Evolutionary conservation across 2,329 filamentous ascomycete genomes (phyloP), one percentile per base, ranked within the genome.

Genomic region (Metarhizium robertsii): DNA sequence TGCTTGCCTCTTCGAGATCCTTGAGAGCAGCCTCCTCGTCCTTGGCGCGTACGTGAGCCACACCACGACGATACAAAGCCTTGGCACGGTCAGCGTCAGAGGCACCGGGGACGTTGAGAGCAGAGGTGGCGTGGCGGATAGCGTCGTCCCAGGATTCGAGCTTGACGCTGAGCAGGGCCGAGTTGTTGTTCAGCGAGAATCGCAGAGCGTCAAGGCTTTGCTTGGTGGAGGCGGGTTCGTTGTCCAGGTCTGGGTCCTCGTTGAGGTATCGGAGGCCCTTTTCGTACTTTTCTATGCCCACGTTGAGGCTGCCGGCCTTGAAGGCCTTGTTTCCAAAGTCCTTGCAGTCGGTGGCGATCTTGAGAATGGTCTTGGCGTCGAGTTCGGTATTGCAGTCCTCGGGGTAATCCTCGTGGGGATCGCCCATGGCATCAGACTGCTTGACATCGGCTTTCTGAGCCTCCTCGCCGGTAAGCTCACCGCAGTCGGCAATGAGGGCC

Each of bases 321-420:
- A 96, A 96, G 1, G 92, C 91, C 63, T 85, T 84, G 77, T 95
- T 97, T 64, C 94, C 94, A 67, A 87, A 94, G 40, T 88, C 88
- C 76, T 99, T 99, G 71, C 95, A 84, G 61, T 89, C 89, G 5
- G 80, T 77, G 2, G 89, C 91, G 58, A 97, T 92, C 72, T 88
- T 83, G 69, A 90, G 79, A 59, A 91, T 82, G 59, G 87, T 80
- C 18, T 78, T 69, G 14, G 87, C 87, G 52, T 83, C 80, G 59
- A 91, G 79, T 54, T 83, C 73, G 50, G 79, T 69, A 20, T 69
- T 71, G 64, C 86, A 83, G 73, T 99, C 94, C 68, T 96, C 91
- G 38, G 94, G 94, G 73, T 88, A 97, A 70, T 97, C 94, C 75
- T 97, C 92, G 74, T 95, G 96, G 6, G 85, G 81, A 74, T 99